Base-by-base conservation (phyloP, 148 eudicot genomes). In the Rhododendron henanense region DNA sequence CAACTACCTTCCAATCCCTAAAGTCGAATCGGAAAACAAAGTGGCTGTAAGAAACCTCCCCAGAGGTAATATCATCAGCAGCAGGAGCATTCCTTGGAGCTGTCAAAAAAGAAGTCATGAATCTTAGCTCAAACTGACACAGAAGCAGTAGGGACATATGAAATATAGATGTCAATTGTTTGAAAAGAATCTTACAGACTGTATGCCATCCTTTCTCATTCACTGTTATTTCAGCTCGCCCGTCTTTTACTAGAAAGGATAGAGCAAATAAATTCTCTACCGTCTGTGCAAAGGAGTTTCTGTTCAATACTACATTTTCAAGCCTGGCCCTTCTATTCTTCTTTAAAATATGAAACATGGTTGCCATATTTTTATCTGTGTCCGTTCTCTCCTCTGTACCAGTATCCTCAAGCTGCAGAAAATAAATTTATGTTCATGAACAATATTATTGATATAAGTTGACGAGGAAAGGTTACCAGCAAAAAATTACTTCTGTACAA, bases 1-100 rank as follows among this genome's bases (percentile, higher is more conserved):
- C 25, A 76, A 45, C 13, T 90, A 96, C 99, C 99, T 96, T 92
- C 98, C 98, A 97, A 78, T 97, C 99, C 82, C 74, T 90, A 83
- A 87, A 97, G 88, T 97, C 98, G 87, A 90, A 93, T 93, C 98
- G 92, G 90, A 97, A 94, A 85, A 93, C 91, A 63, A 97, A 97
- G 86, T 97, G 98, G 80, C 88, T 71, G 81, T 92, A 95, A 50
- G 93, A 85, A 86, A 93, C 95, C 88, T 90, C 90, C 81, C 98
- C 96, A 48, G 98, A 93, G 81, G 88, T 89, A 75, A 97, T 88
- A 13, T 93, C 91, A 90, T 86, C 88, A 9, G 98, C 93, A 91
- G 94, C 92, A 57, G 99, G 98, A 80, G 99, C 98, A 91, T 97
- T 97, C 87, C 90, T 94, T 45, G 98, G 98, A 28, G 90, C 99